Percentiles rank a stretch among this genome's conserved stretches.
Conservation (phyloP, 805 yeast species). For the Candida patagonica region DNA sequence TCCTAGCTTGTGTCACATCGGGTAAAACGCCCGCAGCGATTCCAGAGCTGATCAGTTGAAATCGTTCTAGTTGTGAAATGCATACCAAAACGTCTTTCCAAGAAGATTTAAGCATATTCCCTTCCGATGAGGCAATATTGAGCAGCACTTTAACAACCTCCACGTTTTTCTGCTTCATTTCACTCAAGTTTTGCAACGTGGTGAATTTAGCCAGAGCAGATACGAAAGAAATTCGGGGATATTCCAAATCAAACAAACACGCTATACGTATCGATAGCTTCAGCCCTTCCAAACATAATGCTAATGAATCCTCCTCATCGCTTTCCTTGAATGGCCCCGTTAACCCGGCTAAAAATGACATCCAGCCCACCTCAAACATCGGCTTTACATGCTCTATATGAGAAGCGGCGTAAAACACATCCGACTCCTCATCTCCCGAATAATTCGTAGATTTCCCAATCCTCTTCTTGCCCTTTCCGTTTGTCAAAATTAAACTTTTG, state of each 20-base stretch:
- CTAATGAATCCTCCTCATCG: constrained; percentile 48
- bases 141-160: constrained; percentile 68
- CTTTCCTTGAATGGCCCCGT: constrained; percentile 90
- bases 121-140: constrained; percentile 70
- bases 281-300: constrained; percentile 73
- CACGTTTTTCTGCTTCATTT: constrained; percentile 69
- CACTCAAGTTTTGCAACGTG: constrained; percentile 67
- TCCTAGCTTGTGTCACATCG: constrained; percentile 69
- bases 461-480: constrained; percentile 8
- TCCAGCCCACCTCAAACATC: constrained; percentile 91
- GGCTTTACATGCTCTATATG: constrained; percentile 87
- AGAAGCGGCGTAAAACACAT: constrained; percentile 67
- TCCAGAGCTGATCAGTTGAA: constrained; percentile 82
- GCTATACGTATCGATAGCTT: constrained; percentile 75
- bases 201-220: constrained; percentile 85
- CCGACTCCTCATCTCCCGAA: constrained; percentile 27
- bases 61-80: constrained; percentile 83
- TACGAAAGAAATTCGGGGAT: constrained; percentile 82
- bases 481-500: constrained; percentile 35
- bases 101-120: constrained; percentile 59
- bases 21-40: constrained; percentile 77
- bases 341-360: constrained; percentile 90
- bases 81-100: constrained; percentile 81
- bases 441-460: constrained; percentile 25
- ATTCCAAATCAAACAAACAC: constrained; percentile 70